Conservation (phyloP, 2,329 filamentous ascomycete species). For the Pestalotiopsis sp. region DNA sequence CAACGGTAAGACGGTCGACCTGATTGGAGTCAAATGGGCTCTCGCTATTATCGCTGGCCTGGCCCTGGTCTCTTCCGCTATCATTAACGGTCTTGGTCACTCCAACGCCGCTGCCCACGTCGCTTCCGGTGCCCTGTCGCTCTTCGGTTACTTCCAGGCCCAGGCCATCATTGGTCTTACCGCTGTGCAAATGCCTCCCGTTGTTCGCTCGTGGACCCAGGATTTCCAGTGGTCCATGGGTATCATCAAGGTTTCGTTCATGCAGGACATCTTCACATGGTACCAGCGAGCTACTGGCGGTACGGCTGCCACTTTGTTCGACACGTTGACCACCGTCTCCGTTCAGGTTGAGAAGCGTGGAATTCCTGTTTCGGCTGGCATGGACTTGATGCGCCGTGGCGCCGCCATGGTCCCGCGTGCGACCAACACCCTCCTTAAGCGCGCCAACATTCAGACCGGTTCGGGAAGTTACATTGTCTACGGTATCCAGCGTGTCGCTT, state of each 20-base stretch:
- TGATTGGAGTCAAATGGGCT: constrained; percentile 77
- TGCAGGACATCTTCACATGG: constrained; percentile 82
- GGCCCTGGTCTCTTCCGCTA: constrained; percentile 74
- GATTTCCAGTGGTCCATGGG: constrained; percentile 94
- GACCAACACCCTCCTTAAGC: constrained; percentile 41
- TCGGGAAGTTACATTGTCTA: constrained; percentile 58
- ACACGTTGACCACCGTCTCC: constrained; percentile 67
- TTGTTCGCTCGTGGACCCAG: constrained; percentile 83
- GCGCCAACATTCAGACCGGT: constrained; percentile 41
- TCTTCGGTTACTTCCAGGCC: constrained; percentile 85
- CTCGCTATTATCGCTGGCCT: constrained; percentile 77
- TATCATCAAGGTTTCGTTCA: constrained; percentile 75
- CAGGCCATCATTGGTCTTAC: constrained; percentile 82
- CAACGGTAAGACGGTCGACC: constrained; percentile 81
- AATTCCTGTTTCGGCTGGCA: constrained; percentile 29
- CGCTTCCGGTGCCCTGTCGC: constrained; percentile 78
- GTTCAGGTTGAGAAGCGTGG: constrained; percentile 68
- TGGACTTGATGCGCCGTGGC: constrained; percentile 28
- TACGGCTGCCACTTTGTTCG: constrained; percentile 71
- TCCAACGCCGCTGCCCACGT: constrained; percentile 87
- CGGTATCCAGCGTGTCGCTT: constrained; percentile 82
- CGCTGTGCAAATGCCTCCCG: constrained; percentile 72
- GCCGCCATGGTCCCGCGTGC: constrained; percentile 28
- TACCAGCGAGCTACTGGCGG: constrained; percentile 85
- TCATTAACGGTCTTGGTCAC: constrained; percentile 80